Conservation (phyloP, 768 basidiomycete species). For the Termitomyces sp. region DNA sequence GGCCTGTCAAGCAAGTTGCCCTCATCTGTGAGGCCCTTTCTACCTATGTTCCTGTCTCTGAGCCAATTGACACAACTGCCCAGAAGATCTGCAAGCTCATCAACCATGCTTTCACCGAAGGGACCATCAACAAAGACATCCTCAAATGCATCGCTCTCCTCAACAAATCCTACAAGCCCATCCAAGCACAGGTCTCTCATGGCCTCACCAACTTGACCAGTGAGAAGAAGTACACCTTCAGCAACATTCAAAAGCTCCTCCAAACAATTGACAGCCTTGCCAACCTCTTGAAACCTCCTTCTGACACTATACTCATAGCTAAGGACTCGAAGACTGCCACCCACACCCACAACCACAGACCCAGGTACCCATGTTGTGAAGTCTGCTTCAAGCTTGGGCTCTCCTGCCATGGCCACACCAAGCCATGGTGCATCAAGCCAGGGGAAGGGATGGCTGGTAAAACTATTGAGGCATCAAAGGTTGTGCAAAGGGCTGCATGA, state of each 20-base stretch:
- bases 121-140: constrained; percentile 9
- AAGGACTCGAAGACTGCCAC: not conserved
- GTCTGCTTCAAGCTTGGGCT: not conserved
- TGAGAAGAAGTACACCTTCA: constrained; percentile 14
- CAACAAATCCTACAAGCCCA: constrained; percentile 8
- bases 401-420: not conserved
- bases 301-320: not conserved
- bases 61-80: not conserved
- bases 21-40: not conserved
- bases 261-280: not conserved
- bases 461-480: not conserved
- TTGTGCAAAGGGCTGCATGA: not conserved
- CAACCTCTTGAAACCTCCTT: not conserved
- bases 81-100: constrained; percentile 6
- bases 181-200: constrained; percentile 8
- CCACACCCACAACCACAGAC: not conserved
- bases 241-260: not conserved
- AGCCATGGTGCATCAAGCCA: not conserved
- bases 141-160: constrained; percentile 16
- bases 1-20: not conserved
- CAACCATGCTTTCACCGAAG: constrained; percentile 11
- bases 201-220: constrained; percentile 8
- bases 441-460: not conserved
- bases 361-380: not conserved
- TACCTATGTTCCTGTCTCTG: not conserved